phyloP scores from a whole-genome alignment of 352 stramenopile genomes.

The Phytophthora ramorum region DNA sequence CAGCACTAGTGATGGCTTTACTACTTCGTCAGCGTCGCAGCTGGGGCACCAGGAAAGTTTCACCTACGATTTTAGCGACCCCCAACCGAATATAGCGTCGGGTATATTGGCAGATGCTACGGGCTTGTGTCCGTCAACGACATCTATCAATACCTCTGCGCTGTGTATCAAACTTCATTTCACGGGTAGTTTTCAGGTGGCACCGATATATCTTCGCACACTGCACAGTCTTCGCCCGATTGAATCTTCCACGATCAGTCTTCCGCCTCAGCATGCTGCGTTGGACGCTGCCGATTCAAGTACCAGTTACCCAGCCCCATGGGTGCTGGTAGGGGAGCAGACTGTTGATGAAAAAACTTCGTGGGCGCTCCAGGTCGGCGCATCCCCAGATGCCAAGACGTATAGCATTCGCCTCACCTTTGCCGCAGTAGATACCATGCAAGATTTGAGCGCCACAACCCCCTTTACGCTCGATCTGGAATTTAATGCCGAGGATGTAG shows the following conservation, averaged over 20 bases:
- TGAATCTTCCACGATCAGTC: conserved; percentile 5
- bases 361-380: conserved; percentile 10
- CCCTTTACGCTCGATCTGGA: conserved; percentile 23
- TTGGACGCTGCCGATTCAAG: neutral
- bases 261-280: conserved; percentile 1
- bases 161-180: conserved; percentile 19
- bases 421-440: conserved; percentile 4
- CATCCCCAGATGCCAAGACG: neutral
- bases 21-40: conserved; percentile 2
- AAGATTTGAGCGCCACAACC: conserved; percentile 6
- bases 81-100: conserved; percentile 3
- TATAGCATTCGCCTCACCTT: conserved; percentile 22
- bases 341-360: neutral
- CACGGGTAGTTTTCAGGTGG: neutral
- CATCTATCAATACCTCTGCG: neutral
- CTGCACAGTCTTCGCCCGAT: conserved; percentile 9
- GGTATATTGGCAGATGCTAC: neutral
- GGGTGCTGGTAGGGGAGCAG: conserved; percentile 10
- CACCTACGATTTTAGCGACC: conserved; percentile 17
- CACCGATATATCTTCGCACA: conserved; percentile 23
- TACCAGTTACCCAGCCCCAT: conserved; percentile 17
- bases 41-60: neutral
- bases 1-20: conserved; percentile 13
- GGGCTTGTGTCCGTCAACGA: conserved; percentile 2
- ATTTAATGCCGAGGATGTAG: conserved; percentile 1